Percentiles rank a stretch among this genome's conserved stretches.
Evolutionary conservation across 306 rosid genomes (phyloP).

Genomic region (Castanospermum australe): DNA sequence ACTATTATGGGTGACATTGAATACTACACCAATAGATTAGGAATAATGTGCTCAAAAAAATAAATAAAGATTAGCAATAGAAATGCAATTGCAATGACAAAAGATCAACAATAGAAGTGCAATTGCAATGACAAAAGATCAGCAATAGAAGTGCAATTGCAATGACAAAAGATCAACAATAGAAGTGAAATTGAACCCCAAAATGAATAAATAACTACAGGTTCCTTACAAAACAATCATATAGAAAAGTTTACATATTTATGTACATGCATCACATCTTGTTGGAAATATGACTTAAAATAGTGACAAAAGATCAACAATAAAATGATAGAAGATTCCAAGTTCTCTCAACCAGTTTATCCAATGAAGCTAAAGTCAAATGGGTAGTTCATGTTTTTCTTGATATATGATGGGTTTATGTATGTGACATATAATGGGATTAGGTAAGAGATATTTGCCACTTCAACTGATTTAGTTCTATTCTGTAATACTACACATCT

Average conservation of each 20-base stretch:
- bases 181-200: neutral
- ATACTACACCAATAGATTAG: neutral
- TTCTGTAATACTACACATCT: neutral
- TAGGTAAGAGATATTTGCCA: neutral
- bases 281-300: neutral
- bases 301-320: neutral
- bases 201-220: neutral
- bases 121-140: neutral
- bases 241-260: neutral
- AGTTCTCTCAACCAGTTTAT: neutral
- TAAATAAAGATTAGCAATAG: neutral
- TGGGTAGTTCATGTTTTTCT: conserved; percentile 1
- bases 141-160: neutral
- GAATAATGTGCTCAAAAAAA: neutral
- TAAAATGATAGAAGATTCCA: neutral
- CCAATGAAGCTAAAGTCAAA: neutral
- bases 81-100: neutral
- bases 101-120: neutral
- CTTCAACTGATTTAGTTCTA: neutral
- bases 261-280: neutral
- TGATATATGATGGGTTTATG: neutral
- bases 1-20: neutral
- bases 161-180: neutral
- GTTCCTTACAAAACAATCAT: neutral
- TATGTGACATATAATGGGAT: neutral